Evolutionary conservation across 768 basidiomycete species (phyloP).

Genomic region (Aureoboletus auriporus): DNA sequence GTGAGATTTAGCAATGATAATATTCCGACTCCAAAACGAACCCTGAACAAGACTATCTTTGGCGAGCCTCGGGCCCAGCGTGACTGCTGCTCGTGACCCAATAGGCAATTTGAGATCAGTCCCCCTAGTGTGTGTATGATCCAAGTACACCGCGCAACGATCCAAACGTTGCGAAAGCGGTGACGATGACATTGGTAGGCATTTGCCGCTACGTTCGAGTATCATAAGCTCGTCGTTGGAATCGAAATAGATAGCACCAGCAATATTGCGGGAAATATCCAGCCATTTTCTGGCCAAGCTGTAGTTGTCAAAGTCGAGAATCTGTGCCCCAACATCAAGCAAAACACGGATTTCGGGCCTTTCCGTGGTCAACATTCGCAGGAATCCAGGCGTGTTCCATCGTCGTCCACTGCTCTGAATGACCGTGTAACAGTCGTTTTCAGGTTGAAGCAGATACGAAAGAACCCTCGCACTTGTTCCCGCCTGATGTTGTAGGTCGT

Average conservation of each 20-base stretch:
- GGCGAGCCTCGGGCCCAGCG: constrained; percentile 44
- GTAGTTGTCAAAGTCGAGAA: constrained; percentile 42
- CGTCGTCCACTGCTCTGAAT: constrained; percentile 24
- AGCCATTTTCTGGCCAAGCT: constrained; percentile 29
- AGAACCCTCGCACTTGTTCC: constrained; percentile 42
- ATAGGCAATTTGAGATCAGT: constrained; percentile 47
- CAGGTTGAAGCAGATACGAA: constrained; percentile 14
- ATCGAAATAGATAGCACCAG: constrained; percentile 40
- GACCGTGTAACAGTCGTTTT: constrained; percentile 34
- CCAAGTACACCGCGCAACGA: constrained; percentile 44
- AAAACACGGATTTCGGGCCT: constrained; percentile 39
- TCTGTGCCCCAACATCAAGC: constrained; percentile 52
- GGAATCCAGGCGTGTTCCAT: constrained; percentile 18
- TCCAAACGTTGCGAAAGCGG: constrained; percentile 37
- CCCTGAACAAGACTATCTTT: constrained; percentile 50
- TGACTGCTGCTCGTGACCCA: constrained; percentile 41
- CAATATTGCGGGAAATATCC: constrained; percentile 16
- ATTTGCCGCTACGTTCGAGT: constrained; percentile 30
- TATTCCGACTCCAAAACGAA: constrained; percentile 12
- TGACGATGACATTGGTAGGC: constrained; percentile 36
- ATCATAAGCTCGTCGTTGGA: constrained; percentile 32
- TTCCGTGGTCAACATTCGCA: constrained; percentile 29
- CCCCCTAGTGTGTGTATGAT: constrained; percentile 36
- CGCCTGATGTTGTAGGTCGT: constrained; percentile 34
- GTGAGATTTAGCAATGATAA: background rate